These are phyloP conservation scores for Solanum infundibuliforme DNA, from an alignment of 257 asterid species.

Conservation along the genomic window DNA sequence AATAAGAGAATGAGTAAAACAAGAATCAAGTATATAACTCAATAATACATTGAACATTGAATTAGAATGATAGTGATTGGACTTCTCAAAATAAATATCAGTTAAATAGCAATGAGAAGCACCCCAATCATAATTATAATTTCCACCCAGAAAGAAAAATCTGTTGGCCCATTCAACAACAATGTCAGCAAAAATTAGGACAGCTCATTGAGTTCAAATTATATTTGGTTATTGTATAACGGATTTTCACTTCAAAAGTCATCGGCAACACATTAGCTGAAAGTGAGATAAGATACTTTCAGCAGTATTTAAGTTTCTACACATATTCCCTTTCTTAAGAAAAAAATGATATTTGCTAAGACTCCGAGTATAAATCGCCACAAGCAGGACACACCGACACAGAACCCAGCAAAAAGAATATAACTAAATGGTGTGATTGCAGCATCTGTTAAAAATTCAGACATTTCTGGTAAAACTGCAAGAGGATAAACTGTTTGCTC, in stretches of 20 bases:
- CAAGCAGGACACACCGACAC: not conserved
- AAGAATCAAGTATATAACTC: not conserved
- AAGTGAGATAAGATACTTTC: not conserved
- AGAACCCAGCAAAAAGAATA: not conserved
- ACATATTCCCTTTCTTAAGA: not conserved
- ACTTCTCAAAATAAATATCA: not conserved
- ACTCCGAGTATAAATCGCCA: not conserved
- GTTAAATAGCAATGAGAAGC: not conserved
- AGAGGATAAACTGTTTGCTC: not conserved
- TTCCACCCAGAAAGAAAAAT: not conserved
- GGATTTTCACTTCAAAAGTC: not conserved
- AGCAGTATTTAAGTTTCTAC: not conserved
- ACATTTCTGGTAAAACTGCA: not conserved
- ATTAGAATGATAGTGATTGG: not conserved
- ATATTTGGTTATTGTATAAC: not conserved
- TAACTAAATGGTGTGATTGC: not conserved
- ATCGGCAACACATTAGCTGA: not conserved
- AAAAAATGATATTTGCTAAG: not conserved
- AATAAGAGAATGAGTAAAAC: not conserved
- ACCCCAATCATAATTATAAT: not conserved
- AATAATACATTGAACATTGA: not conserved
- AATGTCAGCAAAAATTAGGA: not conserved
- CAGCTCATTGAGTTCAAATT: not conserved
- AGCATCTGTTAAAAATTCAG: not conserved
- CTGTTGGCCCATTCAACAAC: not conserved